Evolutionary conservation across 2,329 filamentous ascomycete genomes (phyloP).

Genomic region (Triangularia setosa): DNA sequence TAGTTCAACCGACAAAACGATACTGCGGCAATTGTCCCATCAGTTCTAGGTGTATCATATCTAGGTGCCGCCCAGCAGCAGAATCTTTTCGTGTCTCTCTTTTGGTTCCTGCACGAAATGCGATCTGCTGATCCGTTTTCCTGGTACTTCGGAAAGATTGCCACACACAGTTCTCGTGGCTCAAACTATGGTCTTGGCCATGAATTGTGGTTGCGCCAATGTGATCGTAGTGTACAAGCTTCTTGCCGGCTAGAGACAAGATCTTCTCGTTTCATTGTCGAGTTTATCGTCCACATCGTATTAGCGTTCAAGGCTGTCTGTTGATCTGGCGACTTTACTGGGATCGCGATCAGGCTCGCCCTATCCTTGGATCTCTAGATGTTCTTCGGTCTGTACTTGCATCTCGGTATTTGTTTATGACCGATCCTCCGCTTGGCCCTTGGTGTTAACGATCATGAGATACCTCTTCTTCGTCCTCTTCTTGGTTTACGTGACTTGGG

Average conservation of each 20-base stretch:
- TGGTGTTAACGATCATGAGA: background rate
- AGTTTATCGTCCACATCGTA: background rate
- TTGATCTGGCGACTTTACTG: background rate
- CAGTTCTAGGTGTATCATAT: background rate
- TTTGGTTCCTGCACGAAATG: conserved; percentile 12
- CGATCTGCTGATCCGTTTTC: conserved; percentile 9
- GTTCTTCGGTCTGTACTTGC: background rate
- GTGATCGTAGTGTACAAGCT: background rate
- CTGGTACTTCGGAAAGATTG: background rate
- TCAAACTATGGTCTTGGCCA: background rate
- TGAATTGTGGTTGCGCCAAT: background rate
- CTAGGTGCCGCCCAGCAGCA: background rate
- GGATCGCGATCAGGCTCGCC: background rate
- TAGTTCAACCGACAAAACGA: background rate
- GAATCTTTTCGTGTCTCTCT: background rate
- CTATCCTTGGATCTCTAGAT: background rate
- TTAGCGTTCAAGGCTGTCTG: background rate
- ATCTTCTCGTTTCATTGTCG: background rate
- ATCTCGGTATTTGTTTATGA: background rate
- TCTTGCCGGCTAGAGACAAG: background rate
- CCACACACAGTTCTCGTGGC: background rate
- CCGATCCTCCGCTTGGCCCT: background rate
- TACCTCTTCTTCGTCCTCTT: background rate
- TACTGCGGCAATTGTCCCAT: background rate
- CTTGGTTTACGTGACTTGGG: background rate